Conservation (phyloP, 768 basidiomycete species). For the Lyophyllum atratum region DNA sequence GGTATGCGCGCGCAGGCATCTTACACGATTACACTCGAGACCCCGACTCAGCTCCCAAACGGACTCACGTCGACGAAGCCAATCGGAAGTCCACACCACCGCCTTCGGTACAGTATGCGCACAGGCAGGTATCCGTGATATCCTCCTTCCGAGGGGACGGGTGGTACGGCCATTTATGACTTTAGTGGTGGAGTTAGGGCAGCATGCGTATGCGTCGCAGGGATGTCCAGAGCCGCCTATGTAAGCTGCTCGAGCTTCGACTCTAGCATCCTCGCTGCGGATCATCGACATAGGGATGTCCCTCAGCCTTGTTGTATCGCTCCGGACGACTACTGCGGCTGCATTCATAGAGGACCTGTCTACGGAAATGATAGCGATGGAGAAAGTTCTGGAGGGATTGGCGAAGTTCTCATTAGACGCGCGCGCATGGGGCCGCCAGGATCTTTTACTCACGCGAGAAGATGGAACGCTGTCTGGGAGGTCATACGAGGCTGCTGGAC, state of each 20-base stretch:
- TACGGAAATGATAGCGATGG: slow-evolving; percentile 29
- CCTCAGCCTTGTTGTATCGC: slow-evolving; percentile 14
- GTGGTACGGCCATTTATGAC: no score
- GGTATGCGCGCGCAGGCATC: slow-evolving; percentile 33
- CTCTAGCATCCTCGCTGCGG: no score
- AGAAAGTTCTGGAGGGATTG: slow-evolving; percentile 37
- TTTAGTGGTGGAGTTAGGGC: no score
- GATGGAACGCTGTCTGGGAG: slow-evolving; percentile 9
- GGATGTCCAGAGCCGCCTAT: no score
- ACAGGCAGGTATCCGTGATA: slow-evolving; percentile 34
- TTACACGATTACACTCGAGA: no score
- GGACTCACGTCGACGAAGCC: no score
- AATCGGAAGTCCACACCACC: slow-evolving; percentile 34
- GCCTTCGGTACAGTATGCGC: slow-evolving; percentile 38
- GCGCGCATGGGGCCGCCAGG: slow-evolving; percentile 31
- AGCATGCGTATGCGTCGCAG: no score
- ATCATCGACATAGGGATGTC: no score
- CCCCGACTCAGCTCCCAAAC: no score
- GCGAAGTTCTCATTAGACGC: no score
- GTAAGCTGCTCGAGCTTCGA: no score
- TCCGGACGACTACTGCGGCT: slow-evolving; percentile 14
- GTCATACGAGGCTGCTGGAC: neutral
- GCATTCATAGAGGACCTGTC: slow-evolving; percentile 24
- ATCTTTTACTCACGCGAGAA: slow-evolving; percentile 16
- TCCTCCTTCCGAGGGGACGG: slow-evolving; percentile 41